A percentile compares a stretch with the other conserved stretches of the same genome.
Evolutionary conservation across 805 yeast genomes (phyloP).

Genomic region (Middelhovenomyces tepae): DNA sequence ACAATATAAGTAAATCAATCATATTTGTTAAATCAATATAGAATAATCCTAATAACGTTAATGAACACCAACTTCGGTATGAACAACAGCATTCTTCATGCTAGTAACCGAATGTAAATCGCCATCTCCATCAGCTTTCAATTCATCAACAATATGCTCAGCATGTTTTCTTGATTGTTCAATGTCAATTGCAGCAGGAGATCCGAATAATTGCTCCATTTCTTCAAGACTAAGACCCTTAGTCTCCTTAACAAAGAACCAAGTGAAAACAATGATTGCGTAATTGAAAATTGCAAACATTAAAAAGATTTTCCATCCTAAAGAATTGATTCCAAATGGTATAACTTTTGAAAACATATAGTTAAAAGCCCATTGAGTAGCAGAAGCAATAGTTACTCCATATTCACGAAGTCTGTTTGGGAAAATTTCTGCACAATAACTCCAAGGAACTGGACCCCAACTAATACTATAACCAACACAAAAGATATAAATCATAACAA

Average conservation of each 20-base stretch:
- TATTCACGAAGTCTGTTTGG: slow-evolving; percentile 46
- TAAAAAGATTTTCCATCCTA: slow-evolving; percentile 49
- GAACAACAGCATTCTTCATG: too few relatives aligned
- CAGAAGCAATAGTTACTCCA: slow-evolving; percentile 44
- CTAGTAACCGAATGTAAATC: too few relatives aligned
- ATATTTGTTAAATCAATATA: too few relatives aligned
- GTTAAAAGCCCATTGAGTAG: slow-evolving; percentile 50
- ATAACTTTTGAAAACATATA: slow-evolving; percentile 47
- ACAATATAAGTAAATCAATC: too few relatives aligned
- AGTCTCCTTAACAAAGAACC: slow-evolving; percentile 49
- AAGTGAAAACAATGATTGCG: slow-evolving; percentile 37
- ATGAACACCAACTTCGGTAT: too few relatives aligned
- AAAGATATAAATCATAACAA: slow-evolving; percentile 47
- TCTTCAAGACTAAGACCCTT: slow-evolving; percentile 53
- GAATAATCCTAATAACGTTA: too few relatives aligned
- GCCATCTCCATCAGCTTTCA: slow-evolving; percentile 4
- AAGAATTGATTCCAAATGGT: slow-evolving; percentile 43
- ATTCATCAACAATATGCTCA: slow-evolving; percentile 4
- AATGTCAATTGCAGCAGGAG: slow-evolving; percentile 14
- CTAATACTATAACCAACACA: slow-evolving; percentile 72
- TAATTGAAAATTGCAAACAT: slow-evolving; percentile 47
- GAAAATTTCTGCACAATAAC: slow-evolving; percentile 50
- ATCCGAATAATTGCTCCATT: slow-evolving; percentile 43
- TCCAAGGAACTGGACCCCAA: slow-evolving; percentile 59
- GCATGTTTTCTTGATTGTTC: slow-evolving; percentile 7